phyloP scores from a whole-genome alignment of 352 stramenopile genomes.

The Pythium folliculosum region DNA sequence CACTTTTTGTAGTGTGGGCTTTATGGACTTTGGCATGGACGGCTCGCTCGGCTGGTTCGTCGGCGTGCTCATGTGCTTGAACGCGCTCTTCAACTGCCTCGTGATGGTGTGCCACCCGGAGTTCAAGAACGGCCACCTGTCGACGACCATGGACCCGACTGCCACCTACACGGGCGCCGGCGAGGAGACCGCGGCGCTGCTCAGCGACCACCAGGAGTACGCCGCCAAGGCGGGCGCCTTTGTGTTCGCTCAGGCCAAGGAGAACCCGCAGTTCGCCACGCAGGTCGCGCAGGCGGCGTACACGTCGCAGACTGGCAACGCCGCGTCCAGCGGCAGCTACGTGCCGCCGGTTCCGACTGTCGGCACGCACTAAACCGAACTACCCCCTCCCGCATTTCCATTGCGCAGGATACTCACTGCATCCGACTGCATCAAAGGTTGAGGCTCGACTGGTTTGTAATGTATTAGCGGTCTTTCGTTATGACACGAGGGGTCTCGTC shows the following conservation, averaged over 20 bases:
- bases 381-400: not conserved
- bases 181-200: conserved; percentile 66
- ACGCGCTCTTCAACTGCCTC: conserved; percentile 71
- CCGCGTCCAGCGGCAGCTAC: conserved; percentile 17
- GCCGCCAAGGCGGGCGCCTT: conserved; percentile 64
- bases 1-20: conserved; percentile 55
- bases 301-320: conserved; percentile 13
- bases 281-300: conserved; percentile 44
- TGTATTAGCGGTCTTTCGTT: conserved; percentile 18
- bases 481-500: not conserved
- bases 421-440: too few relatives aligned
- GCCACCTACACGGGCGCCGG: conserved; percentile 59
- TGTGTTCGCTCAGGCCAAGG: conserved; percentile 64
- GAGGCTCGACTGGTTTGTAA: conserved; percentile 13
- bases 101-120: conserved; percentile 88
- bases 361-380: not conserved
- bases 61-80: conserved; percentile 76
- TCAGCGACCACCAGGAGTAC: conserved; percentile 64
- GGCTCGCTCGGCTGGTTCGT: conserved; percentile 69
- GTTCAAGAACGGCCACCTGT: conserved; percentile 74
- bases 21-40: conserved; percentile 89
- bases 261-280: conserved; percentile 72
- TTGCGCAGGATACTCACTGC: not conserved
- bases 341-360: conserved; percentile 23
- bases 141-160: conserved; percentile 78